A percentile compares a stretch with the other conserved stretches of the same genome.
phyloP scores from a whole-genome alignment of 225 moss, liverwort and hornwort species.

The Climacium dendroides region DNA sequence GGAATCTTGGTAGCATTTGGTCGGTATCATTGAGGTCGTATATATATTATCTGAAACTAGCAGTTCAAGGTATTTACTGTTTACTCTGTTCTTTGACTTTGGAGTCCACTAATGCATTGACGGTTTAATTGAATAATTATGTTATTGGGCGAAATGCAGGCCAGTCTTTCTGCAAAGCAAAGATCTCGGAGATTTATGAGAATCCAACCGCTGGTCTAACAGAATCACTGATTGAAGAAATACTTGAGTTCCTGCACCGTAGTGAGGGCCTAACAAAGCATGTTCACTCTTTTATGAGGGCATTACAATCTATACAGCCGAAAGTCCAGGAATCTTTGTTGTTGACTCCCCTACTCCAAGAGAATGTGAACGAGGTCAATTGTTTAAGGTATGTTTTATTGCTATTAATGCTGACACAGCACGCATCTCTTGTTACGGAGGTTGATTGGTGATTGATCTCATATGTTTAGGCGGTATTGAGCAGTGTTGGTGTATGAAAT shows the following conservation, averaged over 20 bases:
- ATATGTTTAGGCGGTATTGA: background rate
- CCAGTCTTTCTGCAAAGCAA: conserved; percentile 63
- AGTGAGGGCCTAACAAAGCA: conserved; percentile 67
- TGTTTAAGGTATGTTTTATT: conserved; percentile 49
- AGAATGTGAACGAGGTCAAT: conserved; percentile 63
- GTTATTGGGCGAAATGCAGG: conserved; percentile 37
- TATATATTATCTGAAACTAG: background rate
- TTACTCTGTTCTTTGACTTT: background rate
- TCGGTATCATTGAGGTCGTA: background rate
- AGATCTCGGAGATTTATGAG: conserved; percentile 62
- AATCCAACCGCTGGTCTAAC: conserved; percentile 39
- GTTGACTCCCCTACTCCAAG: conserved; percentile 64
- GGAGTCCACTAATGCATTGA: background rate
- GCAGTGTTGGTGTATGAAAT: background rate
- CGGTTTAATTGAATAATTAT: background rate
- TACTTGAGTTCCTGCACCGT: conserved; percentile 52
- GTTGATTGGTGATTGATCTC: background rate
- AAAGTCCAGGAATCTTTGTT: conserved; percentile 55
- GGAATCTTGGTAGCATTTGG: background rate
- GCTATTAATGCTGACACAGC: background rate
- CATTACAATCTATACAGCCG: conserved; percentile 45
- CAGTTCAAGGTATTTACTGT: background rate
- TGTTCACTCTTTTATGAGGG: conserved; percentile 47
- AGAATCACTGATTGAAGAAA: conserved; percentile 59
- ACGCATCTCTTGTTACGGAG: background rate